Evolutionary conservation across 306 rosid genomes (phyloP), one percentile per base, ranked within the genome.

Genomic region (Quercus rubra): DNA sequence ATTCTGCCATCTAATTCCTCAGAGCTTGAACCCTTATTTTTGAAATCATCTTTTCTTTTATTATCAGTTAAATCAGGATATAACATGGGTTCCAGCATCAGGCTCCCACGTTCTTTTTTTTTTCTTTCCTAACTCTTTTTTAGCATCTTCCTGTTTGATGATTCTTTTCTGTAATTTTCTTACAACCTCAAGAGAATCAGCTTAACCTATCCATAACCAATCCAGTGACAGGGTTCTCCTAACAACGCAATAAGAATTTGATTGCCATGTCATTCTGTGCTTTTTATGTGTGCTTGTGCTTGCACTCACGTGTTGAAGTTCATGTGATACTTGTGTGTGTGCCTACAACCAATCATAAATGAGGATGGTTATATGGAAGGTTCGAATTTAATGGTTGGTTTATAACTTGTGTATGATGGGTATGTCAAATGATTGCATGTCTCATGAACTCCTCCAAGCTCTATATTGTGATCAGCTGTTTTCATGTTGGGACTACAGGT

Each of bases 401-500:
- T 68, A 38, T 18, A 11, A 35, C 21, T 33, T 27, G 72, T 18
- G 25, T 67, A n/a, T 9, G 25, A 23, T 35, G 23, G 51, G 51
- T 18, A 8, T 9, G 27, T 67, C n/a, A 4, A n/a, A 64, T 64
- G 77, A 61, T 66, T 77, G 74, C 62, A 51, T 71, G 70, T 76
- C 18, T 80, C 75, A 63, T 30, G 77, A 63, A 31, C 73, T 77
- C 68, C 46, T 73, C 49, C 6, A 51, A 55, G 74, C 74, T 70
- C 15, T 8, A 28, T 6, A 58, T 54, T 38, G 76, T 27, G 64
- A 27, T 73, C 27, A 52, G 46, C 58, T 51, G 55, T 77, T 84
- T 55, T 70, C 59, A 55, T 80, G 81, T 49, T 77, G 74, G 63
- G 38, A 80, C 69, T 71, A 30, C 92, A 93, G 98, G 98, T 85